phyloP scores from a whole-genome alignment of 345 rosid species.

The Viola odorata region DNA sequence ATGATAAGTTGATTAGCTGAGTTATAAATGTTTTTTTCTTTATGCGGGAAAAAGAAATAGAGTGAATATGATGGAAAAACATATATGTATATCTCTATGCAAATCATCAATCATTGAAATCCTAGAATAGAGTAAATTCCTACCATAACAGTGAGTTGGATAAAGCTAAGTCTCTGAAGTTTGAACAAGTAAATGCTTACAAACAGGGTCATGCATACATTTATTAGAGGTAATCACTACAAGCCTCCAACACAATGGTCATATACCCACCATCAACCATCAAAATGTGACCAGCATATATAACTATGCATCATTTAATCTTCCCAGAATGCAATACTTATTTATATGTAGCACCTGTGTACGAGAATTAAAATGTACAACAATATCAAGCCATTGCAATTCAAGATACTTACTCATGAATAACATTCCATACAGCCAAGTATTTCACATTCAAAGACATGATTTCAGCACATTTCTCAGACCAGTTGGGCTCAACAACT shows the following conservation, averaged over 20 bases:
- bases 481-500: slow-evolving; percentile 62
- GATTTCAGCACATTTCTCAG: slow-evolving; percentile 54
- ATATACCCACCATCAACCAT: too few species aligned
- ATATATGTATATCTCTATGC: not conserved
- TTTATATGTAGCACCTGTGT: not conserved
- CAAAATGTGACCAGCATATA: too few species aligned
- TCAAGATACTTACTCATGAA: slow-evolving; percentile 47
- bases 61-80: not conserved
- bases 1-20: not conserved
- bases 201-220: too few species aligned
- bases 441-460: slow-evolving; percentile 59
- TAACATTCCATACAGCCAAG: slow-evolving; percentile 45
- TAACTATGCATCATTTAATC: too few species aligned
- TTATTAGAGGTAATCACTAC: slow-evolving; percentile 23
- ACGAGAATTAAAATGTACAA: slow-evolving; percentile 1
- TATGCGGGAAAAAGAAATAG: not conserved
- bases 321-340: too few species aligned
- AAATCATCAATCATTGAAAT: not conserved
- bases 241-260: not conserved
- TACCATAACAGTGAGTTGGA: not conserved
- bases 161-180: not conserved
- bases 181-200: not conserved
- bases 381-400: not conserved
- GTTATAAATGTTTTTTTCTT: not conserved
- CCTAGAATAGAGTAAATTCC: not conserved